Percentiles rank a stretch among this genome's conserved stretches.
phyloP scores from a whole-genome alignment of 2,329 filamentous ascomycete genomes.

The Drechslera avenae region DNA sequence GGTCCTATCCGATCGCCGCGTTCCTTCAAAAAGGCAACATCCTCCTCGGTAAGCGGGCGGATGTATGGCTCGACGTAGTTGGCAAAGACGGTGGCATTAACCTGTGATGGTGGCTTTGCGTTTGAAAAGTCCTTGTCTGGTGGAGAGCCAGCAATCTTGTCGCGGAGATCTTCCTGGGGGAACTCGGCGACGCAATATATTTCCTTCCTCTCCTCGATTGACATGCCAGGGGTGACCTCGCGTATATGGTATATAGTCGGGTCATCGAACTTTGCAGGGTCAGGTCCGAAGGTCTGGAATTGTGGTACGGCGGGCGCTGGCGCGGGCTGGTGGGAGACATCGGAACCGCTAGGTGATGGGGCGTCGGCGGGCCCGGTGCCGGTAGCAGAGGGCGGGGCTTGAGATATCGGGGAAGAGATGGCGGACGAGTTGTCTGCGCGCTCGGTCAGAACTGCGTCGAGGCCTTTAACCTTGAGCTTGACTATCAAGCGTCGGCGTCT shows the following conservation, averaged over 20 bases:
- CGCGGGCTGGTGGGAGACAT: conserved; percentile 63
- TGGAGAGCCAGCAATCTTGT: conserved; percentile 85
- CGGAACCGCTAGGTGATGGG: conserved; percentile 63
- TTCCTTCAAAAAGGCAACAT: conserved; percentile 90
- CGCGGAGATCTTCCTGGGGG: conserved; percentile 77
- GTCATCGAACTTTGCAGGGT: conserved; percentile 88
- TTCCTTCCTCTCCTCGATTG: conserved; percentile 80
- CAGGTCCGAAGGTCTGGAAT: conserved; percentile 87
- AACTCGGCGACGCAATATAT: conserved; percentile 89
- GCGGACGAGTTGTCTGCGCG: conserved; percentile 45
- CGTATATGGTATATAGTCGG: conserved; percentile 94
- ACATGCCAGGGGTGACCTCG: conserved; percentile 73
- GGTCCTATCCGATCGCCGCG: conserved; percentile 79
- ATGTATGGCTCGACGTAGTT: conserved; percentile 92
- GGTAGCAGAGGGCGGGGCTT: conserved; percentile 51
- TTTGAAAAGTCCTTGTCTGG: conserved; percentile 96
- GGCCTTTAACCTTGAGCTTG: background rate
- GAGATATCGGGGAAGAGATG: conserved; percentile 49
- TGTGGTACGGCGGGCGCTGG: conserved; percentile 69
- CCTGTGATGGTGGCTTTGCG: conserved; percentile 90
- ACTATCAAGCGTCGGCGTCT: background rate
- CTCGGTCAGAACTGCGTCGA: conserved; percentile 12
- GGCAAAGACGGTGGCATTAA: conserved; percentile 91
- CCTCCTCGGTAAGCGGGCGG: conserved; percentile 86
- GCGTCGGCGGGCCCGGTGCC: conserved; percentile 67